A percentile compares a stretch with the other conserved stretches of the same genome.
phyloP scores from a whole-genome alignment of 257 asterid genomes.

The Nicotiana benthamiana region DNA sequence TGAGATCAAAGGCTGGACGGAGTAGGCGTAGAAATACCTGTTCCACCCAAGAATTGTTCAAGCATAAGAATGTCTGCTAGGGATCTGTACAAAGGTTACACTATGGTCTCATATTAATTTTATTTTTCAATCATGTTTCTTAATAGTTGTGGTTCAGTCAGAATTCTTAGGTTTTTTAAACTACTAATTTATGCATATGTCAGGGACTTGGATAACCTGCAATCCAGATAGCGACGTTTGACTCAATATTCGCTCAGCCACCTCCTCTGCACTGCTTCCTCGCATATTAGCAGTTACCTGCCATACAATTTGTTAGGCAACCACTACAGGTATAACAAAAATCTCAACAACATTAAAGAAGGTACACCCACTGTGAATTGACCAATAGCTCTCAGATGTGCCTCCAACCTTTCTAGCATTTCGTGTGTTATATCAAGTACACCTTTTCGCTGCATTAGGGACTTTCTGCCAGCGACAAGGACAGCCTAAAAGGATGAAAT shows the following conservation, averaged over 20 bases:
- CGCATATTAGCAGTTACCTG: constrained; percentile 97
- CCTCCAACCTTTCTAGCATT: constrained; percentile 96
- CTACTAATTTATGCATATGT: not conserved
- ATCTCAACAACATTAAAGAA: not conserved
- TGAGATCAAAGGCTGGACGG: not conserved
- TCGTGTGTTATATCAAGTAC: constrained; percentile 83
- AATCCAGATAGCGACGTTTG: constrained; percentile 82
- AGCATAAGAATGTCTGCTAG: not conserved
- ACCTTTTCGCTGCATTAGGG: constrained; percentile 65
- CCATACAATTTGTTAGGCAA: not conserved
- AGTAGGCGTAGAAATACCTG: not conserved
- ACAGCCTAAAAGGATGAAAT: constrained; percentile 50
- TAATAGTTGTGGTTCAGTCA: not conserved
- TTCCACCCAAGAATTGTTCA: not conserved
- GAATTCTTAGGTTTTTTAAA: constrained; percentile 1
- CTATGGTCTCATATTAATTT: not conserved
- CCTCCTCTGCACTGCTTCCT: constrained; percentile 91
- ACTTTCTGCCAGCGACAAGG: constrained; percentile 84
- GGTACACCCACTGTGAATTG: constrained; percentile 72
- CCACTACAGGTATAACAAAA: not conserved
- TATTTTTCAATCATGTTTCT: not conserved
- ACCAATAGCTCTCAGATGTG: constrained; percentile 75
- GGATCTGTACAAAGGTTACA: not conserved
- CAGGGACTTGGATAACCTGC: constrained; percentile 47
- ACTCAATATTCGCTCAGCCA: constrained; percentile 74